Base-by-base conservation (phyloP, 495 filamentous ascomycete genomes). In the Echria macrotheca region DNA sequence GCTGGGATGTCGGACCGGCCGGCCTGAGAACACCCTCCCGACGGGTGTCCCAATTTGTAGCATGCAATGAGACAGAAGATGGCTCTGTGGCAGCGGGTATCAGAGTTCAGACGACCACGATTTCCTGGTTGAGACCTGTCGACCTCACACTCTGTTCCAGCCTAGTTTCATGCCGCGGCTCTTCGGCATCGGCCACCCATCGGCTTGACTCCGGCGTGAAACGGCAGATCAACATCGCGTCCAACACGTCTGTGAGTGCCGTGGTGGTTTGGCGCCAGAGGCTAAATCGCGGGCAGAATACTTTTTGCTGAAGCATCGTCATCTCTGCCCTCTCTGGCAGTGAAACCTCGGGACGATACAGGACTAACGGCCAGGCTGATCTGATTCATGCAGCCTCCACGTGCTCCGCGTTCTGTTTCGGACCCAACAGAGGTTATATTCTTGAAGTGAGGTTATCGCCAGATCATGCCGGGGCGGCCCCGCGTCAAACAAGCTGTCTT, bases 1-100 rank as follows among this genome's bases (percentile, higher is more conserved):
- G 14, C 18, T 33, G 33, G 31, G 28, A 29, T 41, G 35, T 48
- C 35, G 33, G 46, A 10, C 35, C 46, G 18, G 22, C 35, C 14
- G 15, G 19, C 14, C 25, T 39, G 19, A 25, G 22, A 21, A 8
- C 28, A 29, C 21, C n/a, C n/a, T n/a, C 21, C 14, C 14, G 35
- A 37, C 35, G 35, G 35, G 5, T 14, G 21, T 15, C 5, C 5
- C 21, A 7, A 31, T 36, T 36, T 37, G 17, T 37, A 14, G n/a
- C n/a, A 6, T 37, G 35, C 14, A 17, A 15, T 5, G 15, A 6
- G 38, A 17, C 19, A 23, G 17, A 12, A 12, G 37, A 10, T 18
- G 12, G 10, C 10, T 19, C 18, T 18, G 3, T 19, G 22, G 19
- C 18, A 21, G 4, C 22, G 21, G 28, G 28, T 31, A 31, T 31